Percentiles rank a stretch among this genome's conserved stretches.
These are phyloP conservation scores for Chlamydomonas reinhardtii DNA, from an alignment of 163 green algal genomes.

Conservation along the genomic window DNA sequence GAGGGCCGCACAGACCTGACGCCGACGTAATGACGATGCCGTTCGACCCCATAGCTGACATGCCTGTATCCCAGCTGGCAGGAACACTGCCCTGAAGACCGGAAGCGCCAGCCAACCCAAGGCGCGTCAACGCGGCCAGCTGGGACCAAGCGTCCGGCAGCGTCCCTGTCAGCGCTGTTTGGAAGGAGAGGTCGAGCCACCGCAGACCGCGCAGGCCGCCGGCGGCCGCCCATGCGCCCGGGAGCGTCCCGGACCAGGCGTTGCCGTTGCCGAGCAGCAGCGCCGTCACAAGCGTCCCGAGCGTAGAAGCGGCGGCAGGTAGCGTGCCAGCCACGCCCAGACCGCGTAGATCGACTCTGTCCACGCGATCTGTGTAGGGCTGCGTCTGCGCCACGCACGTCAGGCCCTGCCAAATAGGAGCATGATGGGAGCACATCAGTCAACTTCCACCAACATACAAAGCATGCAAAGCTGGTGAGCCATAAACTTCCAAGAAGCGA, in stretches of 20 bases:
- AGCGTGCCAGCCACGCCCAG: not conserved
- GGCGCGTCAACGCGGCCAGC: not conserved
- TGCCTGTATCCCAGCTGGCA: not conserved
- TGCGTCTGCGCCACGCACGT: too few species aligned
- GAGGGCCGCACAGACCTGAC: not conserved
- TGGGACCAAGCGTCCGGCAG: not conserved
- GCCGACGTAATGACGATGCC: not conserved
- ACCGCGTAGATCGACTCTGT: not conserved
- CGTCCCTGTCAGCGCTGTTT: not conserved
- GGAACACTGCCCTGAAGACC: not conserved
- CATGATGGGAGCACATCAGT: too few species aligned
- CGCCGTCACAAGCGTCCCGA: not conserved
- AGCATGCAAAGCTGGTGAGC: too few species aligned
- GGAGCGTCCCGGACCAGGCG: not conserved
- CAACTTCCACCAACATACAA: too few species aligned
- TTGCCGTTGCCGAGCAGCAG: not conserved
- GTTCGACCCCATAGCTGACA: not conserved
- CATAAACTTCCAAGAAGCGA: too few species aligned
- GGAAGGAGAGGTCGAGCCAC: not conserved
- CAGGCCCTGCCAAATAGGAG: not conserved
- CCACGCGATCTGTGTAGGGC: too few species aligned
- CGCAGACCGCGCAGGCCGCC: not conserved
- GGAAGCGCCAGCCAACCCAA: not conserved
- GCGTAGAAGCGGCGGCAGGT: too few species aligned
- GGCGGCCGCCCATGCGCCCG: not conserved